Conservation (phyloP, 306 rosid genomes). For the Fragaria nilgerrensis region DNA sequence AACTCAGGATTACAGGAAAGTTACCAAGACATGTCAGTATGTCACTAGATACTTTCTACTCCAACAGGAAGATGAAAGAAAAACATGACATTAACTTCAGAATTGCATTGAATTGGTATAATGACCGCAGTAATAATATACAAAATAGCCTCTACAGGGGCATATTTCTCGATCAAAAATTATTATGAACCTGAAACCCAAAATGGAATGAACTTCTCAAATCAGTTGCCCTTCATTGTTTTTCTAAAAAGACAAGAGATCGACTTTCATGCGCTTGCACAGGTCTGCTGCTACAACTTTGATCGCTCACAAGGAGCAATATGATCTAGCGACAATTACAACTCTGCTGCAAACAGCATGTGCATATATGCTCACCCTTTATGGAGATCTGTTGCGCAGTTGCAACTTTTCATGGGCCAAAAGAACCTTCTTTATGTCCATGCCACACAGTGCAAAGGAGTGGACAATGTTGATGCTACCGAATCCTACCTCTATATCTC, state of each 20-base stretch:
- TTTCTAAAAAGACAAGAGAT: background rate
- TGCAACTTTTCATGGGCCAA: constrained; percentile 13
- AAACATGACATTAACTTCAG: background rate
- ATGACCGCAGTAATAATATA: background rate
- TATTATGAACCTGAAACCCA: background rate
- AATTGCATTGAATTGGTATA: background rate
- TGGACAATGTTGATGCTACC: constrained; percentile 22
- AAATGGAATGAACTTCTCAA: background rate
- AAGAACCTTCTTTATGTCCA: constrained; percentile 20
- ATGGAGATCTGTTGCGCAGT: constrained; percentile 9
- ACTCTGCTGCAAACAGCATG: constrained; percentile 8
- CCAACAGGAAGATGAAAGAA: background rate
- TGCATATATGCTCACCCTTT: constrained; percentile 2
- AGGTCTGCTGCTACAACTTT: constrained; percentile 3
- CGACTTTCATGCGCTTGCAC: background rate
- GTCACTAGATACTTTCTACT: background rate
- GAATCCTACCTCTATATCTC: constrained; percentile 34
- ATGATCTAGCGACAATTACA: background rate
- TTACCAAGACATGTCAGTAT: background rate
- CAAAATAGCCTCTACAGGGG: background rate
- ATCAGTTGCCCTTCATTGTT: background rate
- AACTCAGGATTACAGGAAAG: background rate
- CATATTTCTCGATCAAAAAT: background rate
- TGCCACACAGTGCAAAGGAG: constrained; percentile 13
- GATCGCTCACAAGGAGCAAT: background rate